Conservation (phyloP, 1,284 basidiomycete genomes). For the Malassezia globosa region DNA sequence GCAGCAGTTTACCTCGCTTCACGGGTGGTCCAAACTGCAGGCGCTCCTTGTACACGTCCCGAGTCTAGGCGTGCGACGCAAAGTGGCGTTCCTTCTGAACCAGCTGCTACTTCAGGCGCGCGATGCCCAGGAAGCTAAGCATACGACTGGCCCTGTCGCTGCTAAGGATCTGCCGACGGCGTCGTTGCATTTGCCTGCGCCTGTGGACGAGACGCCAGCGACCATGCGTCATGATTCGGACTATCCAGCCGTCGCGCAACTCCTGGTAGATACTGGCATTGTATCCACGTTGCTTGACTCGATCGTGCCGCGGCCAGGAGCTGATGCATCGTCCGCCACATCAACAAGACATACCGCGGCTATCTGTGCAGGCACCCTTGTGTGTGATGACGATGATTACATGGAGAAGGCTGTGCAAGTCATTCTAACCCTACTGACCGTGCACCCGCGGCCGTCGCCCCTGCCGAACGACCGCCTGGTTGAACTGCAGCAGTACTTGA, state of each 20-base stretch:
- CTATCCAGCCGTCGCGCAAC: conserved; percentile 36
- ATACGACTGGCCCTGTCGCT: not conserved
- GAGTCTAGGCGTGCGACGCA: conserved; percentile 65
- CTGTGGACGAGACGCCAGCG: conserved; percentile 43
- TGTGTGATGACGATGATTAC: conserved; percentile 55
- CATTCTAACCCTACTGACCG: conserved; percentile 41
- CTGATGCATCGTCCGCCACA: conserved; percentile 15
- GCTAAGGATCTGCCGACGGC: conserved; percentile 48
- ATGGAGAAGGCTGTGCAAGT: conserved; percentile 67
- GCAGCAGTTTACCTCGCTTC: conserved; percentile 53
- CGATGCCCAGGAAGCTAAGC: conserved; percentile 1
- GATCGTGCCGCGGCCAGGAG: conserved; percentile 17
- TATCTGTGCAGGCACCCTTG: not conserved
- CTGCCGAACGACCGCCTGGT: conserved; percentile 1
- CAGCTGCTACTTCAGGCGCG: conserved; percentile 59
- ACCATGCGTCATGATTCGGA: conserved; percentile 21
- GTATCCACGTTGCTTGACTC: conserved; percentile 34
- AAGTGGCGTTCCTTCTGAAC: conserved; percentile 71
- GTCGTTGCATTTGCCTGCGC: conserved; percentile 19
- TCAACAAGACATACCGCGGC: too few relatives aligned
- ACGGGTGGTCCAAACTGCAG: conserved; percentile 62
- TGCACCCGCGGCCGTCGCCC: conserved; percentile 6
- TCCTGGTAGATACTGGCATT: conserved; percentile 32
- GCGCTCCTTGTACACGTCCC: conserved; percentile 58
- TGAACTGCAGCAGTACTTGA: conserved; percentile 2